A percentile compares a stretch with the other conserved stretches of the same genome.
Conservation (phyloP, 2,329 filamentous ascomycete species). For the Neofusicoccum laricinum region DNA sequence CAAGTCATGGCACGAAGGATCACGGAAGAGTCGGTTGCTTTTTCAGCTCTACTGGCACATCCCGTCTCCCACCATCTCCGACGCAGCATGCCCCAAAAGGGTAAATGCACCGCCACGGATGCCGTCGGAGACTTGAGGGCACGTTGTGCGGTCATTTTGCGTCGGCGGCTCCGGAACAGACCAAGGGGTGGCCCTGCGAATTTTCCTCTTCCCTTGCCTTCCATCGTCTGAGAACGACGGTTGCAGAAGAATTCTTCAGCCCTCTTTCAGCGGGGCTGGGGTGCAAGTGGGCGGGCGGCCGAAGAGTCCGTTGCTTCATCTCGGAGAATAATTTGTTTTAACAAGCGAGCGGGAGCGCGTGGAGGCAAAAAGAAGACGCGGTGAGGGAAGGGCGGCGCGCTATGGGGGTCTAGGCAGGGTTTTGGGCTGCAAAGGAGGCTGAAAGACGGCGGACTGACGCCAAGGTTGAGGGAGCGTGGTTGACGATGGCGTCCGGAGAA, state of each 20-base stretch:
- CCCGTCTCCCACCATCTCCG: conserved; percentile 7
- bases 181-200: not conserved
- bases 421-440: conserved; percentile 3
- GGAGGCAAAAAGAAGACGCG: not conserved
- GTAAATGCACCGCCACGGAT: conserved; percentile 10
- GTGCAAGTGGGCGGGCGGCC: not conserved
- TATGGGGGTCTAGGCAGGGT: not conserved
- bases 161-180: not conserved
- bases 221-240: not conserved
- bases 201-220: not conserved
- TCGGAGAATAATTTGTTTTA: conserved; percentile 8
- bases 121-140: not conserved
- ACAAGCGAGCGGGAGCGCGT: not conserved
- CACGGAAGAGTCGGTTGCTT: not conserved
- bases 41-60: conserved; percentile 1
- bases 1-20: not conserved
- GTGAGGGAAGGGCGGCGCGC: not conserved
- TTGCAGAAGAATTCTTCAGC: conserved; percentile 3
- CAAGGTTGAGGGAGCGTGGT: not conserved
- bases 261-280: conserved; percentile 12
- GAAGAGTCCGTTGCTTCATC: conserved; percentile 1
- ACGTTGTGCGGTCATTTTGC: not conserved
- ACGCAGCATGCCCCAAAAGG: not conserved
- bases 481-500: conserved; percentile 12
- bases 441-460: not conserved